These are phyloP conservation scores for Ceratocystis huliohia DNA, from an alignment of 2,329 filamentous ascomycete species.

Conservation along the genomic window DNA sequence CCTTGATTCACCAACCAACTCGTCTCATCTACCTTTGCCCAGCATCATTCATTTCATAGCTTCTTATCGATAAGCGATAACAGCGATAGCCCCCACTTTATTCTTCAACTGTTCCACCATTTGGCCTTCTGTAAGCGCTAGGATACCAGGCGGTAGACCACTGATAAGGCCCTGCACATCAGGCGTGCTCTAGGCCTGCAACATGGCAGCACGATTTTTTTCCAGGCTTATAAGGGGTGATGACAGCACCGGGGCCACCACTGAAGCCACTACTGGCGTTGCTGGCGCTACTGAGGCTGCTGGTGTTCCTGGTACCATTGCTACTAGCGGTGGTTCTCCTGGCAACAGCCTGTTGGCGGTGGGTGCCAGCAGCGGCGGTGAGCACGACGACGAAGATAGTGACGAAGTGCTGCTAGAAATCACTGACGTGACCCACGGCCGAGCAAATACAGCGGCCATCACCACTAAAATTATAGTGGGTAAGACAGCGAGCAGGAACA, in stretches of 20 bases:
- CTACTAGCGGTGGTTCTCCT: background rate
- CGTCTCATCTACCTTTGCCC: background rate
- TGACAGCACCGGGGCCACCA: background rate
- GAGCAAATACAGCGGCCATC: constrained; percentile 20
- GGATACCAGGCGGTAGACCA: background rate
- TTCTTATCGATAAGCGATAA: constrained; percentile 1
- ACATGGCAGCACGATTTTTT: constrained; percentile 18
- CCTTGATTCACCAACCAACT: background rate
- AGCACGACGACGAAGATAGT: background rate
- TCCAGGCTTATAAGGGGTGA: constrained; percentile 16
- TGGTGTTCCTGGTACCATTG: background rate
- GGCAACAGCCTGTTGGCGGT: background rate
- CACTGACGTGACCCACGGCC: constrained; percentile 12
- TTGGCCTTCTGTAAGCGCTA: background rate
- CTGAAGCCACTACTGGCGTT: background rate
- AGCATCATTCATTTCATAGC: background rate
- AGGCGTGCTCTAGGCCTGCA: background rate
- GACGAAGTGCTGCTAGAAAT: constrained; percentile 8
- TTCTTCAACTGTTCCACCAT: background rate
- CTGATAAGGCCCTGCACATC: background rate
- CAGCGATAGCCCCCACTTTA: background rate
- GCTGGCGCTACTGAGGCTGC: background rate
- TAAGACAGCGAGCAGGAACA: constrained; percentile 9
- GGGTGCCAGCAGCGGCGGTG: background rate
- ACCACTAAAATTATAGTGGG: constrained; percentile 15